Conservation (phyloP, 2,329 filamentous ascomycete genomes). For the Chaetoscypha palmicola region DNA sequence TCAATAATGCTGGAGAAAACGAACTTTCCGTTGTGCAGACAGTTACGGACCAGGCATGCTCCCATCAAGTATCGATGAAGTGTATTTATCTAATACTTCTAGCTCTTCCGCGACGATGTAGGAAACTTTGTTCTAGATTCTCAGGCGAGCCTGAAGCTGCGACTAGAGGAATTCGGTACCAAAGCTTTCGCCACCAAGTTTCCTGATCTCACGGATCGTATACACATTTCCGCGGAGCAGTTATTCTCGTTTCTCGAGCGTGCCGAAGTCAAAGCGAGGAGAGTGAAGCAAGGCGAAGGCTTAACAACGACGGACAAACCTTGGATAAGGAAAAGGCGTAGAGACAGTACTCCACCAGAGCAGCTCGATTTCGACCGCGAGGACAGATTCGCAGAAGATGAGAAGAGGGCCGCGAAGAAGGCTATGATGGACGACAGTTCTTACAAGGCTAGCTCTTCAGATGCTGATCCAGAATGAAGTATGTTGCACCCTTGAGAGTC, state of each 20-base stretch:
- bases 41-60: conserved; percentile 15
- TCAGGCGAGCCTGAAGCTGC: conserved; percentile 11
- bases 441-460: conserved; percentile 16
- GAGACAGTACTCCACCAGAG: conserved; percentile 19
- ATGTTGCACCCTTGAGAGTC: too few species aligned
- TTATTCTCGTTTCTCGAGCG: conserved; percentile 13
- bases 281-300: conserved; percentile 14
- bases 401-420: conserved; percentile 17
- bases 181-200: conserved; percentile 13
- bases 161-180: conserved; percentile 12
- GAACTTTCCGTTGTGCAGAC: conserved; percentile 18
- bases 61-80: conserved; percentile 1
- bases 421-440: conserved; percentile 15
- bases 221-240: conserved; percentile 14
- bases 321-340: conserved; percentile 17
- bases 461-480: conserved; percentile 9
- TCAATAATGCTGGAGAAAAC: conserved; percentile 12
- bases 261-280: conserved; percentile 14
- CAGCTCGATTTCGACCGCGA: conserved; percentile 18
- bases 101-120: conserved; percentile 16
- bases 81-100: conserved; percentile 6
- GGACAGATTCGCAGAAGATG: conserved; percentile 16
- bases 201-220: too few species aligned
- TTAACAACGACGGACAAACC: conserved; percentile 11
- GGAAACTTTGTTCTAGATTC: conserved; percentile 15